These are phyloP conservation scores for Populus simonii DNA, from an alignment of 345 rosid genomes.

Conservation along the genomic window DNA sequence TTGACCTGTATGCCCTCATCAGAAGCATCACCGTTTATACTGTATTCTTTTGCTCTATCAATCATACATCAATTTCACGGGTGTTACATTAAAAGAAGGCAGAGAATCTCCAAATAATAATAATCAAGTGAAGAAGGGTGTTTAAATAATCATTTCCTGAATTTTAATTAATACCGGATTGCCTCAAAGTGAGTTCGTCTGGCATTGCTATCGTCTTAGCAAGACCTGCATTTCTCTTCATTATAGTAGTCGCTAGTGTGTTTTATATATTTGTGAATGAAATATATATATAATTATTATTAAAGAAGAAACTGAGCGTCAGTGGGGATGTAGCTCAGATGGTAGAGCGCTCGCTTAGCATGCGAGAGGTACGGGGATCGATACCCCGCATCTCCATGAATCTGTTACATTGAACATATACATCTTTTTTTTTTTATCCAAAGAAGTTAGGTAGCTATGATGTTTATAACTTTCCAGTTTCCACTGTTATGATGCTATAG, in stretches of 20 bases:
- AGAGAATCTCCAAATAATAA: too few species aligned
- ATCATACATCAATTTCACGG: neutral
- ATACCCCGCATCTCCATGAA: slow-evolving; percentile 73
- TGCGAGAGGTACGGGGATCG: slow-evolving; percentile 88
- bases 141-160: neutral
- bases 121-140: neutral
- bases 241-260: too few species aligned
- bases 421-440: too few species aligned
- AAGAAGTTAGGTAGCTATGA: too few species aligned
- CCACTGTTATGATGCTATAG: too few species aligned
- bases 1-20: neutral
- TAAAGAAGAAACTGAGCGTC: rapidly evolving
- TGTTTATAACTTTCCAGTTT: too few species aligned
- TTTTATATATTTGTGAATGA: too few species aligned
- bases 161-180: neutral
- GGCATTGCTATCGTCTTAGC: neutral
- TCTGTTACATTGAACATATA: too few species aligned
- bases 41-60: neutral
- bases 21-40: neutral
- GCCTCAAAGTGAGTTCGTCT: neutral
- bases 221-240: neutral
- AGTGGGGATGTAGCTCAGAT: slow-evolving; percentile 79
- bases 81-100: neutral
- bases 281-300: rapidly evolving
- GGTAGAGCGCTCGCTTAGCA: slow-evolving; percentile 93